phyloP scores from a whole-genome alignment of 768 basidiomycete genomes.

The Calocera cornea region DNA sequence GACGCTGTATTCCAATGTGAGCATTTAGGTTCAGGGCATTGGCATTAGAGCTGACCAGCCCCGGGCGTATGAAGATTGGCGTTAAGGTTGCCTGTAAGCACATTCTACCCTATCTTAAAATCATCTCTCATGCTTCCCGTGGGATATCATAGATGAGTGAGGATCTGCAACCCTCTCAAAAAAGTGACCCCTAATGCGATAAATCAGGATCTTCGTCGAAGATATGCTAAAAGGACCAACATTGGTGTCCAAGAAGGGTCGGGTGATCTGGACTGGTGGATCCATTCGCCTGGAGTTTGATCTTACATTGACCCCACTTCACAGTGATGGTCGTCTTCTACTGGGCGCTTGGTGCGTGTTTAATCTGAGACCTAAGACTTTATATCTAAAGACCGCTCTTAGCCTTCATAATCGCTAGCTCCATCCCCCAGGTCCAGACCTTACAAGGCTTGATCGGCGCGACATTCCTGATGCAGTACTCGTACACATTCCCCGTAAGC shows the following conservation, averaged over 20 bases:
- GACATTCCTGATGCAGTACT: conserved; percentile 47
- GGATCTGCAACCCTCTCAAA: too few relatives aligned
- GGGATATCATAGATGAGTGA: not conserved
- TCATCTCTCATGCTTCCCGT: too few relatives aligned
- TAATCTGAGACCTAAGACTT: not conserved
- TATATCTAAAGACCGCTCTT: not conserved
- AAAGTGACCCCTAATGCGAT: too few relatives aligned
- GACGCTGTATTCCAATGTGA: not conserved
- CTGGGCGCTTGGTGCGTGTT: conserved; percentile 14
- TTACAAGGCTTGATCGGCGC: conserved; percentile 45
- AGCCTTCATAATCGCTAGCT: conserved; percentile 42
- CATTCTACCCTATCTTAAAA: too few relatives aligned
- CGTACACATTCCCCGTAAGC: conserved; percentile 27
- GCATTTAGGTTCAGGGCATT: not conserved
- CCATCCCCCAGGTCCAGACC: conserved; percentile 44
- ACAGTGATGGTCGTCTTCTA: conserved; percentile 23
- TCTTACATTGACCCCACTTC: not conserved
- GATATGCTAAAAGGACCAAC: conserved; percentile 39
- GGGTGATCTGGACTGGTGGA: conserved; percentile 34
- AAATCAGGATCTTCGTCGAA: conserved; percentile 35
- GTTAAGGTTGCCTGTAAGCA: conserved; percentile 15
- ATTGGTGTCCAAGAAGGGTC: conserved; percentile 33
- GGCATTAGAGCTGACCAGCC: not conserved
- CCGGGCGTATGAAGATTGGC: not conserved
- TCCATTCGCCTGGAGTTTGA: not conserved